These are phyloP conservation scores for Suhomyces guaymorum DNA, from an alignment of 1,139 yeast genomes.

Conservation along the genomic window DNA sequence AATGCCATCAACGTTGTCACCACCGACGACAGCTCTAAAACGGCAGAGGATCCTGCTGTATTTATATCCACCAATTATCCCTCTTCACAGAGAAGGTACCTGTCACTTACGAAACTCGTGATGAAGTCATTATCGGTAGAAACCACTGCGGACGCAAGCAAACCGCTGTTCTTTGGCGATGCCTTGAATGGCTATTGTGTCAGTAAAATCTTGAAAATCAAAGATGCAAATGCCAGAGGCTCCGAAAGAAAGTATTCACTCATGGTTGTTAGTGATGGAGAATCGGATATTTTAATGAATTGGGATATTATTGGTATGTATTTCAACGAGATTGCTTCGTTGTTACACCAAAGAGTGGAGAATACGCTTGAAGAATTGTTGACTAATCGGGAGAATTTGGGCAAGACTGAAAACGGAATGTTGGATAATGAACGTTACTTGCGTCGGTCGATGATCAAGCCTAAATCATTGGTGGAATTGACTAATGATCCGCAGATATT, in stretches of 20 bases:
- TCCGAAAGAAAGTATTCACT: conserved; percentile 73
- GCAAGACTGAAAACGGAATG: conserved; percentile 15
- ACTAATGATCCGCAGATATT: conserved; percentile 62
- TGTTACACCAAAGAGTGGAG: conserved; percentile 48
- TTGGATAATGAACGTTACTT: conserved; percentile 56
- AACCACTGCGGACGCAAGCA: conserved; percentile 61
- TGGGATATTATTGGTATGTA: conserved; percentile 61
- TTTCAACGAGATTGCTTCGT: conserved; percentile 50
- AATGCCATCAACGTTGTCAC: conserved; percentile 30
- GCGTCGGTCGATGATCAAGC: conserved; percentile 53
- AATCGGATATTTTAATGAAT: conserved; percentile 49
- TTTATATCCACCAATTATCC: conserved; percentile 65
- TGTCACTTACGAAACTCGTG: conserved; percentile 59
- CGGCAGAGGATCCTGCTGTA: conserved; percentile 3
- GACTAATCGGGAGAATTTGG: conserved; percentile 5
- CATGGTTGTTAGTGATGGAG: conserved; percentile 62
- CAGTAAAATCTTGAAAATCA: conserved; percentile 63
- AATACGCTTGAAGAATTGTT: conserved; percentile 8
- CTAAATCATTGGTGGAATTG: conserved; percentile 59
- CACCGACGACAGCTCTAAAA: conserved; percentile 6
- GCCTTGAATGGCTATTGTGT: conserved; percentile 66
- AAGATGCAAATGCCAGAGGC: conserved; percentile 74
- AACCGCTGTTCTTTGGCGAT: conserved; percentile 75
- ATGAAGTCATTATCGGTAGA: conserved; percentile 73
- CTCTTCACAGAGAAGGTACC: conserved; percentile 49